Evolutionary conservation across 768 basidiomycete genomes (phyloP).

Genomic region (Suillus alpinus): DNA sequence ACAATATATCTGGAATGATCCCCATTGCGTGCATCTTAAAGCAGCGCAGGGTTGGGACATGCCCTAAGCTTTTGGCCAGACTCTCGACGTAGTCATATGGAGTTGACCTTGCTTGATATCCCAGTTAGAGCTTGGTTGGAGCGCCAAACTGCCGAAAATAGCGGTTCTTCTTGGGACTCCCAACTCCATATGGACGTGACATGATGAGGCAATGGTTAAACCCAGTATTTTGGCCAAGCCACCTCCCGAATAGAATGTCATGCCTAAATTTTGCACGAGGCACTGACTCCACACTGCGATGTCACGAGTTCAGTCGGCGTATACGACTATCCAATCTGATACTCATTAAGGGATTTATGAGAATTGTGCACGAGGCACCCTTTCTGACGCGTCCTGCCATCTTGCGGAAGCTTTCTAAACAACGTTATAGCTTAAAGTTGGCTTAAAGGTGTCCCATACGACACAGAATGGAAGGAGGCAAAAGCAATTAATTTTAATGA

Average conservation of each 20-base stretch:
- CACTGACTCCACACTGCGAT: not conserved
- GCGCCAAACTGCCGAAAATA: not conserved
- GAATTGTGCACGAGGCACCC: not conserved
- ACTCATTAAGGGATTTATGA: not conserved
- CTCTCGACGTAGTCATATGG: not conserved
- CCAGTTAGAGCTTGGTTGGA: not conserved
- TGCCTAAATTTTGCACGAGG: not conserved
- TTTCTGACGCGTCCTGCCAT: not conserved
- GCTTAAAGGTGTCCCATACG: not conserved
- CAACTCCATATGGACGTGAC: not conserved
- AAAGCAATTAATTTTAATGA: not conserved
- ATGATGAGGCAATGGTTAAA: not conserved
- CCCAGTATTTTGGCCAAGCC: not conserved
- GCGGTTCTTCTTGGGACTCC: not conserved
- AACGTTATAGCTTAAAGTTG: not conserved
- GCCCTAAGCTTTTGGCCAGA: not conserved
- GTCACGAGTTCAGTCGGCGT: not conserved
- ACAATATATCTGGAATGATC: conserved; percentile 1
- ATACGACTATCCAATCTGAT: not conserved
- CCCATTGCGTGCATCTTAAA: not conserved
- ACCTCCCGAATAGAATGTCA: not conserved
- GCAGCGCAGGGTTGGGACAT: not conserved
- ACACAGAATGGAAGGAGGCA: not conserved
- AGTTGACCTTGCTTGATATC: not conserved
- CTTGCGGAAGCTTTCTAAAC: not conserved